Evolutionary conservation across 495 filamentous ascomycete species (phyloP).

Genomic region (Chlorociboria aeruginascens): DNA sequence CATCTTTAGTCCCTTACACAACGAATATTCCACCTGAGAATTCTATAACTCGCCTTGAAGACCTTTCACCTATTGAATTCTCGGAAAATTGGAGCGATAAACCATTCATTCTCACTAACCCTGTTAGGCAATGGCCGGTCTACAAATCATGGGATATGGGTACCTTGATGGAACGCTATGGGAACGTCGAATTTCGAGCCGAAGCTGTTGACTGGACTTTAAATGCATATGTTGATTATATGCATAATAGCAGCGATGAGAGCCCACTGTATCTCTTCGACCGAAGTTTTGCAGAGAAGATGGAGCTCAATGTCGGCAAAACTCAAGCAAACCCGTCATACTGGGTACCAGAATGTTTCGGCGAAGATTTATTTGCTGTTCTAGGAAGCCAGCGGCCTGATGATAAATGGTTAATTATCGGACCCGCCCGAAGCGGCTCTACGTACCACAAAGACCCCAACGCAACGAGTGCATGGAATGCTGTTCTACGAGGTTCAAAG

Average conservation of each 20-base stretch:
- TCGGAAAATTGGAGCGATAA: constrained; percentile 58
- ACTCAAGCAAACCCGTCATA: constrained; percentile 46
- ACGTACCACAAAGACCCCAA: constrained; percentile 85
- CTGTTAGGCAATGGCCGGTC: constrained; percentile 75
- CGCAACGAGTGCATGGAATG: constrained; percentile 82
- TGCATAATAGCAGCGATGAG: constrained; percentile 73
- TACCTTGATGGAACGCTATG: constrained; percentile 48
- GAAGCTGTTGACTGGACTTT: constrained; percentile 93
- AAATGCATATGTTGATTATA: constrained; percentile 68
- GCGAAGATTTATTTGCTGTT: constrained; percentile 75
- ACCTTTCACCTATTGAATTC: constrained; percentile 66
- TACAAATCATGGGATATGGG: constrained; percentile 64
- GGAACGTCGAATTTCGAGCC: constrained; percentile 62
- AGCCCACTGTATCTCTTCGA: constrained; percentile 93
- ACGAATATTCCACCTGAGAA: constrained; percentile 61
- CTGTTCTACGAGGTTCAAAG: constrained; percentile 80
- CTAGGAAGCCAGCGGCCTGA: constrained; percentile 74
- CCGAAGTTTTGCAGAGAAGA: constrained; percentile 76
- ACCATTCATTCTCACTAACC: constrained; percentile 81
- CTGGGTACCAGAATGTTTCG: constrained; percentile 79
- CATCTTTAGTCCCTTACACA: constrained; percentile 50
- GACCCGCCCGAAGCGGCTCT: constrained; percentile 79
- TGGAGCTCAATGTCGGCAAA: constrained; percentile 51
- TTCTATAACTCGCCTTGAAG: constrained; percentile 53
- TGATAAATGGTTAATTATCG: constrained; percentile 86